These are phyloP conservation scores for Chytriomyces hyalinus DNA, from an alignment of 192 early-diverging fungal species.

Conservation along the genomic window DNA sequence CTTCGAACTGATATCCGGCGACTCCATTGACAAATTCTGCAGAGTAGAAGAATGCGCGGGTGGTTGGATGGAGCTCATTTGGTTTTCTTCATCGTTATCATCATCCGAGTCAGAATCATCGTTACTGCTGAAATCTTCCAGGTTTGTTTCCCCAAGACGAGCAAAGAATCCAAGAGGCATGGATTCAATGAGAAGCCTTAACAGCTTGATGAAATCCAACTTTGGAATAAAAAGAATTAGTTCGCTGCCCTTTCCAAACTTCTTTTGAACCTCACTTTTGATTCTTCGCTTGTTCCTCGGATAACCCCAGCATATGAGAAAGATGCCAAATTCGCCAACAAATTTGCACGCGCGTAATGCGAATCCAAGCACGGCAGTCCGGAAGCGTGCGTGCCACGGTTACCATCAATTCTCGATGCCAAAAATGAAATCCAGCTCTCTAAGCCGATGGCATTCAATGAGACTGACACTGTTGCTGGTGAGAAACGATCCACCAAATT, in stretches of 20 bases:
- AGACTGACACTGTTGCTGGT: slow-evolving; percentile 28
- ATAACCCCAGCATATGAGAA: neutral
- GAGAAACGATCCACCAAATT: neutral
- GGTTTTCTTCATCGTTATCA: neutral
- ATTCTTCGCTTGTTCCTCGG: neutral
- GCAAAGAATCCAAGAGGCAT: slow-evolving; percentile 7
- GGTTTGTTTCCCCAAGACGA: too few relatives aligned
- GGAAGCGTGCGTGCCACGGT: neutral
- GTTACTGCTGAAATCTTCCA: neutral
- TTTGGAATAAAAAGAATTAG: neutral
- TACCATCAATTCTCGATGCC: neutral
- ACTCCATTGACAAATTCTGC: neutral
- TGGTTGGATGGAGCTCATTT: neutral
- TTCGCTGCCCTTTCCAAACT: neutral
- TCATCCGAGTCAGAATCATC: neutral
- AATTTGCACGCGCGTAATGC: neutral
- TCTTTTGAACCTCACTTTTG: neutral
- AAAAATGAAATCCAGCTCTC: slow-evolving; percentile 4
- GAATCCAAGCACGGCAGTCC: neutral
- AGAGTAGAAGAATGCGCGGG: neutral
- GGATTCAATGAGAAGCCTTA: neutral
- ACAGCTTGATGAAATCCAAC: neutral
- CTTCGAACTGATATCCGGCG: neutral
- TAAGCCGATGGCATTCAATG: slow-evolving; percentile 17
- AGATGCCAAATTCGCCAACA: neutral